Conservation (phyloP, 2,329 filamentous ascomycete genomes). For the Botryotinia globosa region DNA sequence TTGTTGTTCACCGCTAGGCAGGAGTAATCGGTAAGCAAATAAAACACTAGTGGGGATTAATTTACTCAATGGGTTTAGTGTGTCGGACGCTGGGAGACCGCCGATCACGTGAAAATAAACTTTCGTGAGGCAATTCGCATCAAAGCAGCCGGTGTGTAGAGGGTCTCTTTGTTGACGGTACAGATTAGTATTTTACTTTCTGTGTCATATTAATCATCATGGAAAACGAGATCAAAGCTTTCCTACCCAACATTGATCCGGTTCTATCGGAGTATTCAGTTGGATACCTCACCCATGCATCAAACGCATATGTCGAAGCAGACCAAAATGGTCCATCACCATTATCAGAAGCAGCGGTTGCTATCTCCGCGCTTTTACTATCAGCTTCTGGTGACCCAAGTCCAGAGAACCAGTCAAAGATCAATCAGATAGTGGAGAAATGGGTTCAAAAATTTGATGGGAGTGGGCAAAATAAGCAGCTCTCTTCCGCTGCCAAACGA, state of each 20-base stretch:
- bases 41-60: constrained; percentile 15
- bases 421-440: constrained; percentile 81
- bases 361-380: constrained; percentile 83
- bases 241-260: constrained; percentile 83
- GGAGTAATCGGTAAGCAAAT: constrained; percentile 20
- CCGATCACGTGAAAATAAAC: constrained; percentile 9
- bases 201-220: constrained; percentile 46
- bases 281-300: constrained; percentile 92
- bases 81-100: background rate
- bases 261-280: constrained; percentile 89
- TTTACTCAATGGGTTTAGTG: background rate
- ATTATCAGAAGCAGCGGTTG: constrained; percentile 76
- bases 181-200: background rate
- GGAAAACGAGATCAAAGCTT: constrained; percentile 83
- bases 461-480: constrained; percentile 63
- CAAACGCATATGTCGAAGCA: constrained; percentile 74
- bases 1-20: constrained; percentile 24
- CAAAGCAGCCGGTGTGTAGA: background rate
- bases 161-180: background rate
- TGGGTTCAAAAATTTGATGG: constrained; percentile 81
- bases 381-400: constrained; percentile 88
- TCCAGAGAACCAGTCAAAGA: constrained; percentile 67
- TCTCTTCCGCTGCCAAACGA: constrained; percentile 74
- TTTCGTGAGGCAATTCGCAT: constrained; percentile 7
- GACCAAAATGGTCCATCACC: constrained; percentile 70